Conservation (phyloP, 306 rosid genomes). For the Hippophae rhamnoides region DNA sequence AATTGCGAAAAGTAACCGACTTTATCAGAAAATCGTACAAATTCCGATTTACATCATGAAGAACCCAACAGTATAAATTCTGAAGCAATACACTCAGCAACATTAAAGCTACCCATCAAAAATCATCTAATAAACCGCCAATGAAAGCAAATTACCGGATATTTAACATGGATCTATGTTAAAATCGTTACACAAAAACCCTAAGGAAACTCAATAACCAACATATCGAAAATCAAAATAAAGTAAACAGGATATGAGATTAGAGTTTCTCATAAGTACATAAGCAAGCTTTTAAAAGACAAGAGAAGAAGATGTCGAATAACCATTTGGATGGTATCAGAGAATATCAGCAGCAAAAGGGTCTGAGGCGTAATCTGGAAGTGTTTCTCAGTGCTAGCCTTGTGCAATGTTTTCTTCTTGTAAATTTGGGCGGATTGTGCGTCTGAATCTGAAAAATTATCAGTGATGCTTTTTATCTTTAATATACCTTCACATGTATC, state of each 20-base stretch:
- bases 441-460: too few species aligned
- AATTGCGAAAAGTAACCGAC: constrained; percentile 5
- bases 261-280: background rate
- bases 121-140: constrained; percentile 14
- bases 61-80: background rate
- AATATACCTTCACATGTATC: too few species aligned
- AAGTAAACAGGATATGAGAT: constrained; percentile 4
- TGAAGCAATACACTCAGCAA: constrained; percentile 1
- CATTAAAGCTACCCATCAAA: constrained; percentile 6
- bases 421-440: too few species aligned
- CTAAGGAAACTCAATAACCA: background rate
- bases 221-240: background rate
- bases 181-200: constrained; percentile 6
- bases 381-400: too few species aligned
- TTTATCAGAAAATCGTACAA: constrained; percentile 1
- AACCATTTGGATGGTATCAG: too few species aligned
- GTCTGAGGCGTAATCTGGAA: too few species aligned
- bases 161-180: constrained; percentile 12
- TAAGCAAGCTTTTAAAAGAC: background rate
- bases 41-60: constrained; percentile 18
- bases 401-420: too few species aligned
- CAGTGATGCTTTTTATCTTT: too few species aligned
- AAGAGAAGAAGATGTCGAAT: too few species aligned
- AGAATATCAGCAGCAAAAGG: too few species aligned
- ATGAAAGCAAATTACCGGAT: constrained; percentile 10